These are phyloP conservation scores for Fraxinus ornus DNA, from an alignment of 305 asterid species.

Conservation along the genomic window DNA sequence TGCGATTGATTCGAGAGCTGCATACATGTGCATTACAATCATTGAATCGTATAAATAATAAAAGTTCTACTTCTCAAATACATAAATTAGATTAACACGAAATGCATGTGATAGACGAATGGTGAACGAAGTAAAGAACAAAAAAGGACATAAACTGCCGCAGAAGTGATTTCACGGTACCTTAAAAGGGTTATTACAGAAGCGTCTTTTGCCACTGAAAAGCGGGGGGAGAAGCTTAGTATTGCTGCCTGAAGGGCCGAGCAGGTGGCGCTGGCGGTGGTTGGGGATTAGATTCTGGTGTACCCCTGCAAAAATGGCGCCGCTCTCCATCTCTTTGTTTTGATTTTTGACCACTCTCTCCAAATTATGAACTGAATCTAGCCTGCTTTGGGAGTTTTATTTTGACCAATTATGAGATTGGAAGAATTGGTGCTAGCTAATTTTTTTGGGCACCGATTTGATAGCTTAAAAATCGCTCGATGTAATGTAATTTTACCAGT, in stretches of 20 bases:
- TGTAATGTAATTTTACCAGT: too few relatives aligned
- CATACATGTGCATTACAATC: conserved; percentile 8
- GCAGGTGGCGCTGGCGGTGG: conserved; percentile 41
- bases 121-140: not conserved
- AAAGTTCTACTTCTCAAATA: not conserved
- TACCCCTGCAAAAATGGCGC: conserved; percentile 54
- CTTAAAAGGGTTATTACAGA: conserved; percentile 38
- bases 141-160: not conserved
- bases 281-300: conserved; percentile 30
- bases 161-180: conserved; percentile 17
- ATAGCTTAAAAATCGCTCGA: too few relatives aligned
- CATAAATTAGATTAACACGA: not conserved
- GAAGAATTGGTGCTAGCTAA: too few relatives aligned
- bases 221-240: conserved; percentile 41
- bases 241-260: conserved; percentile 32
- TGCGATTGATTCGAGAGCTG: conserved; percentile 49
- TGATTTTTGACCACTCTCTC: not conserved
- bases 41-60: not conserved
- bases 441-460: too few relatives aligned
- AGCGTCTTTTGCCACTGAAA: conserved; percentile 26
- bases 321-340: conserved; percentile 44
- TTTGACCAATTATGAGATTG: too few relatives aligned
- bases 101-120: not conserved
- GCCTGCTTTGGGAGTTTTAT: too few relatives aligned
- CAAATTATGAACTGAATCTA: not conserved